Evolutionary conservation across 2,329 filamentous ascomycete genomes (phyloP).

Genomic region (Huntiella moniliformis): DNA sequence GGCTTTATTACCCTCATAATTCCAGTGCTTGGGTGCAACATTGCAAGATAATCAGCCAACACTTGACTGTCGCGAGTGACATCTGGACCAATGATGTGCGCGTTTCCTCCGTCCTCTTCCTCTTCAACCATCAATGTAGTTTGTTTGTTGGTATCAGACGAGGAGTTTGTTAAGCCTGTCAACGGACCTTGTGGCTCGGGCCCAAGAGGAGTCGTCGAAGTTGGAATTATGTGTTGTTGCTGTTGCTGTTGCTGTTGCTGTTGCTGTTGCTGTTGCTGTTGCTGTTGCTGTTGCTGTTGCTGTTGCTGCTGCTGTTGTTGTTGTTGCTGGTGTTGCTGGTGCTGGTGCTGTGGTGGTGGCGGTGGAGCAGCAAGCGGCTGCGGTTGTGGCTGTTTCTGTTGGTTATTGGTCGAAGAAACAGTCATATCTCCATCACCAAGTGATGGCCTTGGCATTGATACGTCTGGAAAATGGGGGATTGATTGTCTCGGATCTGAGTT

Average conservation of each 20-base stretch:
- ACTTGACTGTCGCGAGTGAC: constrained; percentile 41
- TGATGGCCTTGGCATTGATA: no score
- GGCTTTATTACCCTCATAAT: constrained; percentile 19
- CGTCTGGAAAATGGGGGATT: no score
- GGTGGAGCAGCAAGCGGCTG: neutral
- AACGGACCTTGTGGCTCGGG: constrained; percentile 5
- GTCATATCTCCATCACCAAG: no score
- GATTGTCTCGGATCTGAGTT: neutral
- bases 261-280: neutral
- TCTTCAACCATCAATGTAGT: constrained; percentile 16
- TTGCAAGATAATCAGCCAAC: constrained; percentile 36
- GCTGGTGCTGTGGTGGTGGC: no score
- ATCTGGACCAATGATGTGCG: constrained; percentile 40
- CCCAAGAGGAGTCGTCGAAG: constrained; percentile 5
- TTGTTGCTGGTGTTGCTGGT: no score
- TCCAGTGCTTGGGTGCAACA: constrained; percentile 14
- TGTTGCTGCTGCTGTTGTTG: neutral
- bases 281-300: neutral
- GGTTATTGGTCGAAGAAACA: no score
- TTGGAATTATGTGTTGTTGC: neutral
- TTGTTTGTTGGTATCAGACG: constrained; percentile 7
- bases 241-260: neutral
- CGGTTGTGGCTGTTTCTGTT: no score
- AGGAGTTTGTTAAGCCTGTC: constrained; percentile 4
- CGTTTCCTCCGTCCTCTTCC: constrained; percentile 22